Base-by-base conservation (phyloP, 441 rosid genomes). In the Gossypium davidsonii region DNA sequence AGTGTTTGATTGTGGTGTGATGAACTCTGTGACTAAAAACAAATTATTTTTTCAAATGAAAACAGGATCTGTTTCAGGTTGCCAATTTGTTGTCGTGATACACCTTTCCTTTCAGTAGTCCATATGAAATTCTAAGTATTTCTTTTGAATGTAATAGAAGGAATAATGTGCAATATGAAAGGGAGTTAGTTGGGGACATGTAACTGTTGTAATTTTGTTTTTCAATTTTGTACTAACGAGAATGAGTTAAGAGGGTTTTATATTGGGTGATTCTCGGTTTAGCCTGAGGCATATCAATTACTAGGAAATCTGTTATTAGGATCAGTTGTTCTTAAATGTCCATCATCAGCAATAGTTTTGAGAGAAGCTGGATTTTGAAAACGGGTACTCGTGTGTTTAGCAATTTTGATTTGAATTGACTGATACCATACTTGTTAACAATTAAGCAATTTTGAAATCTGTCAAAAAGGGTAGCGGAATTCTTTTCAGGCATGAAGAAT, bases 1-100 rank as follows among this genome's bases (percentile, higher is more conserved):
- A 77, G 7, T 73, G 67, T 71, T 72, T 67, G 53, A 73, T 23
- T 53, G 25, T 53, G 18, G 2, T 51, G 20, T 49, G 60, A 51
- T 37, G 26, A 37, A 21, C 9, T 63, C 48, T 31, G 0, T 8
- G 10, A 34, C 23, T 63, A 17, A 6, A 4, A 18, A 37, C 12
- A 10, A 21, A 7, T 17, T 62, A 37, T 7, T 37, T 37, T 8
- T 63, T 63, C 44, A 2, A 31, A 31, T 31, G 34, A 31, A 31
- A 31, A 31, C 34, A 4, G 64, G 8, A 26, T 59, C 63, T 26
- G 8, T 25, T 28, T 60, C 65, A 14, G 31, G 2, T 5, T 17
- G 15, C 6, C 31, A 18, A 28, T 28, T 28, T 7, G 18, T 60
- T 28, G 44, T 4, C 28, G 3, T 26, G 2, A 26, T 26, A 12